Evolutionary conservation across 345 rosid genomes (phyloP), one percentile per base, ranked within the genome.

Genomic region (Camelina hispida): DNA sequence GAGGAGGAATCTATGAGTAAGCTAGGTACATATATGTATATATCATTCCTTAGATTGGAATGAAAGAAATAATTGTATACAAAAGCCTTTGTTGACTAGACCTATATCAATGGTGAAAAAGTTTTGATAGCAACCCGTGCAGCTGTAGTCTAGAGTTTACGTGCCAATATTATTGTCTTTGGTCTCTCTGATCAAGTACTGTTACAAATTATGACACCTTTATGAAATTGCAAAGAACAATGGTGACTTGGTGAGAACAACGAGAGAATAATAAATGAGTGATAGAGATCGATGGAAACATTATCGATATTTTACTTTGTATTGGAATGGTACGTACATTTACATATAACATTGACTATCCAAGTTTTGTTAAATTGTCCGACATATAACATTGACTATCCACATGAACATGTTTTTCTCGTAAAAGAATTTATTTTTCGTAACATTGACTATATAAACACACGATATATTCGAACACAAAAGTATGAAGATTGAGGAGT

Each of bases 141-240:
- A 28, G 30, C 37, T 76, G 50, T 69, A 76, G 63, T 53, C 74
- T 68, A 68, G 13, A 30, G 58, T 53, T 75, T 69, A 62, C 57
- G 69, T 76, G 74, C 79, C 74, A 62, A 62, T 68, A 54, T 54
- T 76, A 69, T 76, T 69, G 79, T 34, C 74, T 76, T 35, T 43
- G 69, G 40, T 44, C 69, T 44, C 69, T 75, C 68, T 75, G 73
- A 62, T 62, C 79, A 61, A 43, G 69, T 53, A 68, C 79, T 35
- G 17, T 43, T 51, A 22, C 57, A 53, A 76, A 76, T 62, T 63
- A 69, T 76, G 57, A 44, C 53, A 9, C 61, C 61, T 67, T 50
- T 18, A 58, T 25, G 23, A 52, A 75, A 51, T 23, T 68, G 48
- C 44, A 60, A 40, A 43, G 56, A 68, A 62, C 42, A 69, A 23